phyloP scores from a whole-genome alignment of 768 basidiomycete genomes.

The Hemileccinum rubropunctum region DNA sequence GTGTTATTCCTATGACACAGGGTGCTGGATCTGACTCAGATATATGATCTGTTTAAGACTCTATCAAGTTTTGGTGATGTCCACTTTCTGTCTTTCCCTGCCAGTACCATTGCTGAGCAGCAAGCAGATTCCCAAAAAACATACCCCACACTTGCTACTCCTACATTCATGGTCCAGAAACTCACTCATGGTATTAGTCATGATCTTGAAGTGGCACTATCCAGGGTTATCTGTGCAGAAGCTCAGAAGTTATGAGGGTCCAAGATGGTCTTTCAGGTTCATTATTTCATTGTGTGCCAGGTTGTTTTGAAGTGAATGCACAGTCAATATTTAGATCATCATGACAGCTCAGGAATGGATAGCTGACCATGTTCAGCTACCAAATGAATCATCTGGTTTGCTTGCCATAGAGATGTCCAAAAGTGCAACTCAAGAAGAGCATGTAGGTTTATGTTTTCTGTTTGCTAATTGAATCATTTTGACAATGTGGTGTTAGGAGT shows the following conservation, averaged over 20 bases:
- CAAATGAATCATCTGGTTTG: conserved; percentile 61
- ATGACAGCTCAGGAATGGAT: conserved; percentile 74
- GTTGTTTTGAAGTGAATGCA: conserved; percentile 1
- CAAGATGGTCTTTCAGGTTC: conserved; percentile 78
- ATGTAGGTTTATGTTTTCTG: conserved; percentile 37
- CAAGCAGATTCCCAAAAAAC: conserved; percentile 71
- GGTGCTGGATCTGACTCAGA: too few relatives aligned
- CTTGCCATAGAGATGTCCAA: conserved; percentile 77
- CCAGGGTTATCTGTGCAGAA: conserved; percentile 60
- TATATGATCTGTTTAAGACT: too few relatives aligned
- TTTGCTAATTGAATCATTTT: background rate
- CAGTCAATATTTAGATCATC: conserved; percentile 47
- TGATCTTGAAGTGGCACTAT: conserved; percentile 55
- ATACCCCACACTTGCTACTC: conserved; percentile 68
- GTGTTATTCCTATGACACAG: background rate
- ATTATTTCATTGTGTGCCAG: conserved; percentile 13
- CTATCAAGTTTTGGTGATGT: too few relatives aligned
- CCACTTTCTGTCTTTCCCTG: too few relatives aligned
- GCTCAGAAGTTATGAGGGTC: conserved; percentile 62
- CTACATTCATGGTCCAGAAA: conserved; percentile 66
- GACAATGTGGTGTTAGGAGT: conserved; percentile 37
- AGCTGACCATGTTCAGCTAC: conserved; percentile 50
- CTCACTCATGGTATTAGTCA: conserved; percentile 56
- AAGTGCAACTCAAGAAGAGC: conserved; percentile 68
- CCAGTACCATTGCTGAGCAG: background rate